Evolutionary conservation across 768 basidiomycete species (phyloP), one percentile per base, ranked within the genome.

Genomic region (Mrakia gelida): DNA sequence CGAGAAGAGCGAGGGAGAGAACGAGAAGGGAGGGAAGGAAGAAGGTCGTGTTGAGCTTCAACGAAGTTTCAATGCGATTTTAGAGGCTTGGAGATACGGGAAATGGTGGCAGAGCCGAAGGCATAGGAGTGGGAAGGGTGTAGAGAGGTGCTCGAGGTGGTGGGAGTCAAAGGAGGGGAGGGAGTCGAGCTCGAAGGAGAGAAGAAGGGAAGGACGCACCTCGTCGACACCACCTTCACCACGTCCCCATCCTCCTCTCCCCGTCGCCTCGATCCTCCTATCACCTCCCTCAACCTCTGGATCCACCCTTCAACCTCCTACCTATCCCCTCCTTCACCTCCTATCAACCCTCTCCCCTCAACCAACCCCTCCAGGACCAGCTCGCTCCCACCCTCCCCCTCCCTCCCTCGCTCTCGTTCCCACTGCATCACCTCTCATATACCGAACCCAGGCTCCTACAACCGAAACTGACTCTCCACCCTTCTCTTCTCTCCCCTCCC

Each of bases 401-500:
- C 23, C 38, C 9, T 9, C 10, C 59, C n/a, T 15, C n/a, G 30
- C 18, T 18, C 63, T 30, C 38, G 34, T 70, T 41, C 6, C 38
- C 21, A 32, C 67, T 16, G 18, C 38, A 70, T 38, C 38, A 34
- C 67, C 34, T 41, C 41, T 38, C 26, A 3, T 70, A 70, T 34
- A 41, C 67, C 67, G 67, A 70, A 70, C 67, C 67, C 38, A 70
- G 67, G 67, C 67, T 70, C 38, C 34, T 45, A 45, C 34, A 16
- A 70, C 67, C 67, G 34, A 41, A 70, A 70, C 34, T 41, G 34
- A n/a, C 34, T n/a, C 9, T 34, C 11, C 11, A 45, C 45, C 45
- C 15, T 16, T 38, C n/a, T 70, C 34, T 70, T 26, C 34, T 41
- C 41, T 16, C 5, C 21, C 23, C 26, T n/a, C 28, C 56, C n/a